phyloP scores from a whole-genome alignment of 768 basidiomycete genomes.

The Dentipellis sp. region DNA sequence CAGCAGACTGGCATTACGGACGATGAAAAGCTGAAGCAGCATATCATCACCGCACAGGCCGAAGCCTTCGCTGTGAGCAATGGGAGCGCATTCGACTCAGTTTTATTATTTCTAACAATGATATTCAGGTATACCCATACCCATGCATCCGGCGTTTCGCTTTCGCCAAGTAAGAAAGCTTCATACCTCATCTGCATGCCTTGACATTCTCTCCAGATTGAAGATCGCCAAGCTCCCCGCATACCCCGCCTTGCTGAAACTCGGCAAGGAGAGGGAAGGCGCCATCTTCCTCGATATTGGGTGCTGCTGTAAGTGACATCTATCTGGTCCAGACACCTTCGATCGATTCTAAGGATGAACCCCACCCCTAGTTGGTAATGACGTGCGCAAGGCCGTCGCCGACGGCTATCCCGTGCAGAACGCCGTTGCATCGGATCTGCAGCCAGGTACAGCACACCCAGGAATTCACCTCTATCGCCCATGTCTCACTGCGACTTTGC shows the following conservation, averaged over 20 bases:
- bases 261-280: constrained; percentile 17
- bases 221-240: neutral
- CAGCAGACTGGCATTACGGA: constrained; percentile 17
- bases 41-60: constrained; percentile 16
- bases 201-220: neutral
- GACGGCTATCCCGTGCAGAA: constrained; percentile 34
- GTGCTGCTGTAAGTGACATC: neutral
- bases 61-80: constrained; percentile 14
- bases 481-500: neutral
- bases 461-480: neutral
- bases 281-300: constrained; percentile 19
- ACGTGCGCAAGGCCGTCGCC: constrained; percentile 16
- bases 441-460: constrained; percentile 20
- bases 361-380: constrained; percentile 6
- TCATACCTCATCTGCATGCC: neutral
- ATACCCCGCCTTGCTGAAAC: neutral
- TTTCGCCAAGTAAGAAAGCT: neutral
- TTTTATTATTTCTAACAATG: neutral
- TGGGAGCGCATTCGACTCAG: neutral
- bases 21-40: constrained; percentile 16
- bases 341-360: neutral
- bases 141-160: constrained; percentile 10
- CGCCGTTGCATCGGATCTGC: constrained; percentile 28
- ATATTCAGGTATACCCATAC: constrained; percentile 8
- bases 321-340: no score